These are phyloP conservation scores for Hygrophila difformis DNA, from an alignment of 257 asterid genomes.

Conservation along the genomic window DNA sequence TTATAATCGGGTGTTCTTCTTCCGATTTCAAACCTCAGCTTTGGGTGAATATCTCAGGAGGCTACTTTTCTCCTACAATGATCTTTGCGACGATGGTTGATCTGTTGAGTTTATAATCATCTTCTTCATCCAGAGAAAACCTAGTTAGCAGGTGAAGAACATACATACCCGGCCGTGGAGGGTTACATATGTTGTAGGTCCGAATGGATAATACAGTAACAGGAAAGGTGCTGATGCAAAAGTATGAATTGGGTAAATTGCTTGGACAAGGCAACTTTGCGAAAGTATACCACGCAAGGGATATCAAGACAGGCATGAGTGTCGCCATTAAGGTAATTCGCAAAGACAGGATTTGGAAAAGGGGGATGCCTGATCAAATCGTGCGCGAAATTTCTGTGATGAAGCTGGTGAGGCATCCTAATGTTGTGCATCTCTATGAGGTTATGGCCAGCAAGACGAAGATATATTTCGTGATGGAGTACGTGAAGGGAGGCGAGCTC, in stretches of 20 bases:
- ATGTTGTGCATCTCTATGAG: slow-evolving; percentile 42
- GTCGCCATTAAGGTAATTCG: slow-evolving; percentile 74
- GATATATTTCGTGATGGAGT: slow-evolving; percentile 47
- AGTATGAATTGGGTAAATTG: slow-evolving; percentile 65
- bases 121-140: too few species aligned
- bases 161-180: too few species aligned
- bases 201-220: slow-evolving; percentile 52
- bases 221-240: slow-evolving; percentile 37
- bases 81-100: too few species aligned
- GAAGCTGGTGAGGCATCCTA: slow-evolving; percentile 43
- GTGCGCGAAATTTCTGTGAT: slow-evolving; percentile 36
- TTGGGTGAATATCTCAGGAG: too few species aligned
- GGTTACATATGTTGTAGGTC: too few species aligned
- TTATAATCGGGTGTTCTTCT: too few species aligned
- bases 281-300: slow-evolving; percentile 67
- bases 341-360: slow-evolving; percentile 34
- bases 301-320: slow-evolving; percentile 32
- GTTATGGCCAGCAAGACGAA: slow-evolving; percentile 46
- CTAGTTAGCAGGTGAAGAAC: too few species aligned
- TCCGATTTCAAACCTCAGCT: too few species aligned
- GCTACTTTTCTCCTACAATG: too few species aligned
- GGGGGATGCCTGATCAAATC: slow-evolving; percentile 47
- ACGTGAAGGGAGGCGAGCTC: slow-evolving; percentile 41
- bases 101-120: too few species aligned
- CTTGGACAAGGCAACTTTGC: slow-evolving; percentile 91